phyloP scores from a whole-genome alignment of 2,329 filamentous ascomycete species.

The Alternaria conjuncta region DNA sequence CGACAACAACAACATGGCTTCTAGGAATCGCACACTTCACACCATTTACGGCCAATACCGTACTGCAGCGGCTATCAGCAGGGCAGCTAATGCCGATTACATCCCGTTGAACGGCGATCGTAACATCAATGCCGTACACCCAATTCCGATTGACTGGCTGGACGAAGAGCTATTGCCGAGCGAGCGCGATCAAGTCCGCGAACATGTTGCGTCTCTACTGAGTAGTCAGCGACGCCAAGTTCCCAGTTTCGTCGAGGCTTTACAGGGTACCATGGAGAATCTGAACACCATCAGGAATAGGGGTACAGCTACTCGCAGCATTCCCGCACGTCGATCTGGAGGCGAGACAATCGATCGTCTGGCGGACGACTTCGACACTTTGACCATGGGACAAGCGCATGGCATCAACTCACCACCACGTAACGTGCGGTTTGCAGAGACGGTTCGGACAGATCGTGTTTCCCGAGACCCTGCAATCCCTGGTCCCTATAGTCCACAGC shows the following conservation, averaged over 20 bases:
- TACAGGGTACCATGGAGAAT: not conserved
- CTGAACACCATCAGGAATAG: not conserved
- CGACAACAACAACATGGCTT: not conserved
- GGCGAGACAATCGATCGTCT: not conserved
- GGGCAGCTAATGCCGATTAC: not conserved
- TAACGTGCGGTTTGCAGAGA: not conserved
- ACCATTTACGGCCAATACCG: not conserved
- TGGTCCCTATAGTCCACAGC: not conserved
- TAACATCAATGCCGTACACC: not conserved
- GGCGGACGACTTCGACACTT: not conserved
- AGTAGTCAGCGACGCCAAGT: not conserved
- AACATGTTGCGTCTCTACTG: not conserved
- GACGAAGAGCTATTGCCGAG: not conserved
- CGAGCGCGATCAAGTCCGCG: not conserved
- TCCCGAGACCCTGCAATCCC: not conserved
- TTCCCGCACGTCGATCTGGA: not conserved
- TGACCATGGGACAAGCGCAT: not conserved
- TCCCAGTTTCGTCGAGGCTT: not conserved
- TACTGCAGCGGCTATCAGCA: not conserved
- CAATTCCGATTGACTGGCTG: not conserved
- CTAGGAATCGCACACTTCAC: rapidly evolving
- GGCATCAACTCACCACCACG: not conserved
- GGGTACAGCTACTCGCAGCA: not conserved
- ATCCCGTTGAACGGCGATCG: not conserved
- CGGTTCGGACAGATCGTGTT: not conserved